phyloP scores from a whole-genome alignment of 75 land plant species.

The Cupressus sempervirens region DNA sequence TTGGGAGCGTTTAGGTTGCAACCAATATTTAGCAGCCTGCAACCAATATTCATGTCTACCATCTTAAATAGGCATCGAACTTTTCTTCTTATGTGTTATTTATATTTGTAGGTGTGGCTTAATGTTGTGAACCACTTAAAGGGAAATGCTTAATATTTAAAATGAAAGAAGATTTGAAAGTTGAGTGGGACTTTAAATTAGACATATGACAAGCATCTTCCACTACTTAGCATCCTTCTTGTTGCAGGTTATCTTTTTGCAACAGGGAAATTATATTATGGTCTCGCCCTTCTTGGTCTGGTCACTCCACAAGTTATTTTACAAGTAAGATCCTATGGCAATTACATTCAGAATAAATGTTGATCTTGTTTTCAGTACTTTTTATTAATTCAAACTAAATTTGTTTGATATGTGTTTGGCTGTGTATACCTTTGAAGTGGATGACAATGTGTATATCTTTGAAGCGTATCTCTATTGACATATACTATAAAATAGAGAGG shows the following conservation, averaged over 20 bases:
- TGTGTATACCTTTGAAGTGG: not conserved
- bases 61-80: not conserved
- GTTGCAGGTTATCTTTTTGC: conserved; percentile 75
- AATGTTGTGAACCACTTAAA: not conserved
- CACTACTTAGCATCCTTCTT: not conserved
- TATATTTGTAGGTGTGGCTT: not conserved
- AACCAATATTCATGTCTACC: not conserved
- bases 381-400: not conserved
- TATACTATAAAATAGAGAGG: not conserved
- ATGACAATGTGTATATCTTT: not conserved
- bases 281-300: conserved; percentile 71
- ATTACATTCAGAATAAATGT: not conserved
- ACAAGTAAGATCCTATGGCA: conserved; percentile 51
- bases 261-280: conserved; percentile 78
- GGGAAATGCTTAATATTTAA: not conserved
- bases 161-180: not conserved
- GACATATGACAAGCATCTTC: not conserved
- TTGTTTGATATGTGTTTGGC: not conserved
- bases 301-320: conserved; percentile 78
- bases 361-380: not conserved
- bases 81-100: not conserved
- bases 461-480: not conserved
- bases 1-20: not conserved
- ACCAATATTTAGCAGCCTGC: not conserved
- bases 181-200: not conserved